Evolutionary conservation across 176 grass and related monocot species (phyloP).

Genomic region (Ananas comosus): DNA sequence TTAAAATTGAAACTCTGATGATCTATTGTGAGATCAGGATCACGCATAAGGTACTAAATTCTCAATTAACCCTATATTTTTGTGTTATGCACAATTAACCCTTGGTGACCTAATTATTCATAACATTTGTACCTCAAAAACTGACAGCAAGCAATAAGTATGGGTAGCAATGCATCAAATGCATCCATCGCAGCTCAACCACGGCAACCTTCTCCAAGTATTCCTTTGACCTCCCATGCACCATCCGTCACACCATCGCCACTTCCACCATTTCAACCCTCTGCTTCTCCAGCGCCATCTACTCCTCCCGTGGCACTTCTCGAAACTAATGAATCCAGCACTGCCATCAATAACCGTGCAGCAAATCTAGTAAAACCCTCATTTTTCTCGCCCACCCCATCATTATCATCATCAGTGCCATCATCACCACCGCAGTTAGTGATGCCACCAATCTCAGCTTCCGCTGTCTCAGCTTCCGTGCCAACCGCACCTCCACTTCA

Average conservation of each 20-base stretch:
- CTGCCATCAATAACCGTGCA: slow-evolving; percentile 9
- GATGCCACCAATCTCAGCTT: slow-evolving; percentile 22
- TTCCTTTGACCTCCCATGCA: slow-evolving; percentile 30
- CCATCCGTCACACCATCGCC: slow-evolving; percentile 19
- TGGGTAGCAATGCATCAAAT: slow-evolving; percentile 30
- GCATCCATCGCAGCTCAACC: slow-evolving; percentile 28
- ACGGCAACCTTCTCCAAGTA: slow-evolving; percentile 17
- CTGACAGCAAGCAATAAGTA: slow-evolving; percentile 33
- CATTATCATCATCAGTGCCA: slow-evolving; percentile 29
- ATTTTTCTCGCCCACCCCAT: slow-evolving; percentile 43
- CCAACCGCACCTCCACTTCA: slow-evolving; percentile 26
- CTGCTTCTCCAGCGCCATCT: slow-evolving; percentile 33
- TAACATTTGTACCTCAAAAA: slow-evolving; percentile 7
- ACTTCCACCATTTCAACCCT: slow-evolving; percentile 28
- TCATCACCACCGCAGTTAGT: slow-evolving; percentile 34
- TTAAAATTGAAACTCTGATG: too few species aligned
- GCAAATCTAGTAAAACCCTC: slow-evolving; percentile 64
- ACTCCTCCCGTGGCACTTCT: slow-evolving; percentile 33
- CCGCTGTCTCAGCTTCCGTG: not conserved
- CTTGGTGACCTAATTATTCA: not conserved
- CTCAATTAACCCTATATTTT: too few species aligned
- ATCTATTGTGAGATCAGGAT: too few species aligned
- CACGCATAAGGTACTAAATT: too few species aligned
- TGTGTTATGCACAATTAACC: not conserved
- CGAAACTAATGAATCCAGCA: slow-evolving; percentile 22